Conservation (phyloP, 2,329 filamentous ascomycete genomes). For the Passalora sequoiae region DNA sequence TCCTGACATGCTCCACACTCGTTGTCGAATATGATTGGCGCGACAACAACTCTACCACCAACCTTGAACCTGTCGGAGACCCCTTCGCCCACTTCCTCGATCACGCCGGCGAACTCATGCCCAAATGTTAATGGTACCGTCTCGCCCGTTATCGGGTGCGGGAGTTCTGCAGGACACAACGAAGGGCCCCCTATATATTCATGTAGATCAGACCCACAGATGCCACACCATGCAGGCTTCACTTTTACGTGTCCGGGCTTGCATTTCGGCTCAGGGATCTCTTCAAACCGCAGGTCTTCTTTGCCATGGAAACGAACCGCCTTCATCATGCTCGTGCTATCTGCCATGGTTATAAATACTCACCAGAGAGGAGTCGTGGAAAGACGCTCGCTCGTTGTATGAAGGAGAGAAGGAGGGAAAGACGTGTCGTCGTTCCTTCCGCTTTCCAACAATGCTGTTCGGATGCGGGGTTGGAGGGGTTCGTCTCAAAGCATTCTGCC, state of each 20-base stretch:
- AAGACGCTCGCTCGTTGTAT: not conserved
- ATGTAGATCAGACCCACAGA: conserved; percentile 21
- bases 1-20: conserved; percentile 49
- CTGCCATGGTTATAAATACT: not conserved
- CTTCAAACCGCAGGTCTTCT: conserved; percentile 33
- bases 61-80: conserved; percentile 43
- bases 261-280: conserved; percentile 32
- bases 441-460: no score
- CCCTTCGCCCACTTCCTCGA: conserved; percentile 50
- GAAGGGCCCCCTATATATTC: conserved; percentile 33
- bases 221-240: conserved; percentile 36
- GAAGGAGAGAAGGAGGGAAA: no score
- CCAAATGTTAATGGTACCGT: conserved; percentile 50
- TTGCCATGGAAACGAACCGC: conserved; percentile 37
- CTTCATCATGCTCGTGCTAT: conserved; percentile 28
- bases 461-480: no score
- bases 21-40: conserved; percentile 52
- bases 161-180: conserved; percentile 44
- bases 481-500: no score
- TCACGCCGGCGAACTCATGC: conserved; percentile 49
- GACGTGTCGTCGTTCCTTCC: no score
- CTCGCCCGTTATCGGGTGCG: conserved; percentile 52
- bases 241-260: conserved; percentile 35
- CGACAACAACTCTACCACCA: conserved; percentile 43
- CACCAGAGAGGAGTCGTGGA: not conserved